Conservation (phyloP, 2,329 filamentous ascomycete genomes). For the Clonostachys rhizophaga region DNA sequence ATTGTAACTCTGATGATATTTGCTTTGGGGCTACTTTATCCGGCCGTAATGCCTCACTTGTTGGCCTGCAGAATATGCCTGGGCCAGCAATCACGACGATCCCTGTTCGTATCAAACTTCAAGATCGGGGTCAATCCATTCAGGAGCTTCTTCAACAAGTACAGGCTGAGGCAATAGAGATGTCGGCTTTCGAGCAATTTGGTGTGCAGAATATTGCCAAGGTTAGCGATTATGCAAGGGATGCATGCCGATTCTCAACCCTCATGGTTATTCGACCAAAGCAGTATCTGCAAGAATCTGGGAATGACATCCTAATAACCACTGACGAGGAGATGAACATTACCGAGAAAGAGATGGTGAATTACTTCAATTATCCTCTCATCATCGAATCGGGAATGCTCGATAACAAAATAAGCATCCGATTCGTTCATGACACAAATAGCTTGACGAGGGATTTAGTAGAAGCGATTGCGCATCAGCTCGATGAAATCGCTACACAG, state of each 20-base stretch:
- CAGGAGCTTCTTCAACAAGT: slow-evolving; percentile 6
- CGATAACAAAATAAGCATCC: slow-evolving; percentile 1
- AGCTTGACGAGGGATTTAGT: slow-evolving; percentile 3
- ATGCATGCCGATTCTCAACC: slow-evolving; percentile 11
- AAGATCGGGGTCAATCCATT: slow-evolving; percentile 1
- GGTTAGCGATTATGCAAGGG: slow-evolving; percentile 5
- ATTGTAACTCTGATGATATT: slow-evolving; percentile 22
- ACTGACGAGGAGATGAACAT: background rate
- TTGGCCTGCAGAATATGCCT: slow-evolving; percentile 8
- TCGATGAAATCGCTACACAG: slow-evolving; percentile 7
- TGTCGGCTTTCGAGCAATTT: slow-evolving; percentile 11
- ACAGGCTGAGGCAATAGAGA: slow-evolving; percentile 6
- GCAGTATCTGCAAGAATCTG: background rate
- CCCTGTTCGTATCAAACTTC: slow-evolving; percentile 4
- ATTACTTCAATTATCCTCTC: slow-evolving; percentile 6
- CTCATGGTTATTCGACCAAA: slow-evolving; percentile 8
- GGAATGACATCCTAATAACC: too few species aligned
- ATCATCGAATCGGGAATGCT: slow-evolving; percentile 1
- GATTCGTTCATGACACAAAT: slow-evolving; percentile 1
- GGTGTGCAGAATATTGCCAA: slow-evolving; percentile 14
- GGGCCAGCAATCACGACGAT: slow-evolving; percentile 10
- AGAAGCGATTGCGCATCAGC: slow-evolving; percentile 6
- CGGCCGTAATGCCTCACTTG: slow-evolving; percentile 7
- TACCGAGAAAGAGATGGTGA: slow-evolving; percentile 19
- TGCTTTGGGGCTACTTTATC: slow-evolving; percentile 8